A percentile compares a stretch with the other conserved stretches of the same genome.
These are phyloP conservation scores for Eleusine indica DNA, from an alignment of 176 grass and related monocot species.

Conservation along the genomic window DNA sequence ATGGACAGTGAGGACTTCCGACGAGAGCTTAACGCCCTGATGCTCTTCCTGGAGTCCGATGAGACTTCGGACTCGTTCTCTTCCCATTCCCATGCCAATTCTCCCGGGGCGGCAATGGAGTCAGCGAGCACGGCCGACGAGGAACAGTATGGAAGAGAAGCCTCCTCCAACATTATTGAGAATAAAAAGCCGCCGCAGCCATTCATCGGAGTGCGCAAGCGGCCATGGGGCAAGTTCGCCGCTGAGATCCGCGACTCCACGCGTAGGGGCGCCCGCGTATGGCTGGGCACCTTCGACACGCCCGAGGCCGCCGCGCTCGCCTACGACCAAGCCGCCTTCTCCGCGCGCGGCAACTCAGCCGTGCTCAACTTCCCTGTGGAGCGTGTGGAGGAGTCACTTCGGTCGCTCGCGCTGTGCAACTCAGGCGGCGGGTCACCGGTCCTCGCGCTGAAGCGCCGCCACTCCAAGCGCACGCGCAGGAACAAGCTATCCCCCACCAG, in stretches of 20 bases:
- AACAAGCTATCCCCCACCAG: not conserved
- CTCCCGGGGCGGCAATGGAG: no score
- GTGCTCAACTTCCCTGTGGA: no score
- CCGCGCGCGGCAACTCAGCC: not conserved
- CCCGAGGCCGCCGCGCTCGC: slow-evolving; percentile 68
- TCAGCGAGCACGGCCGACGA: not conserved
- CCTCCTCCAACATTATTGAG: not conserved
- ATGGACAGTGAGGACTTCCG: not conserved
- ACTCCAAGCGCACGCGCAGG: slow-evolving; percentile 40
- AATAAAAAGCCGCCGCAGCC: not conserved
- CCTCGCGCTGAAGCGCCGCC: slow-evolving; percentile 49
- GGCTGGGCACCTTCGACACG: slow-evolving; percentile 77
- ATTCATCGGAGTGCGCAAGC: slow-evolving; percentile 10
- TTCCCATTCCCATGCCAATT: no score
- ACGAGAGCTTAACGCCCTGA: not conserved
- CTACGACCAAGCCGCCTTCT: slow-evolving; percentile 63
- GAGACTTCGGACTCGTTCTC: not conserved
- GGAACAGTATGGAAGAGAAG: not conserved
- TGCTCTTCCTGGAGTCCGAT: not conserved
- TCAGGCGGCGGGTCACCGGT: not conserved
- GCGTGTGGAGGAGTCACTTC: no score
- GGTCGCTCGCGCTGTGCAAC: no score
- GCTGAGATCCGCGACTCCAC: slow-evolving; percentile 69
- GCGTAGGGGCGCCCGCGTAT: slow-evolving; percentile 59
- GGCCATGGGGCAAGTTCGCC: slow-evolving; percentile 69